Evolutionary conservation across 2,329 filamentous ascomycete species (phyloP).

Genomic region (Microsporum audouinii): DNA sequence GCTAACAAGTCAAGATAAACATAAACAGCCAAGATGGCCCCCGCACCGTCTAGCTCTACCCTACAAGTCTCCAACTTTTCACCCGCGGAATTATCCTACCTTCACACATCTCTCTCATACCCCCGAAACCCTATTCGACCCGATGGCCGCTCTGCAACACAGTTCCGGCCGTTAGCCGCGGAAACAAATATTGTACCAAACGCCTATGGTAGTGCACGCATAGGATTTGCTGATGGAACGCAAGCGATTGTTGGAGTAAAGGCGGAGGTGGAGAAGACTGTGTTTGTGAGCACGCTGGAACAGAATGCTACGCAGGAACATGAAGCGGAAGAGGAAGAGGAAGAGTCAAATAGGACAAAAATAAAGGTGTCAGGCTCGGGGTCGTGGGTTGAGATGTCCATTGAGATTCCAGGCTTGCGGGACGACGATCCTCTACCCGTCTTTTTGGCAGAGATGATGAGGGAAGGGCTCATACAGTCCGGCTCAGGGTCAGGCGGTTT

Average conservation of each 20-base stretch:
- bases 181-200: constrained; percentile 83
- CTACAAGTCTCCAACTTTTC: constrained; percentile 56
- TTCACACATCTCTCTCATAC: constrained; percentile 72
- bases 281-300: constrained; percentile 29
- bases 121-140: constrained; percentile 67
- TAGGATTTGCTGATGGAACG: constrained; percentile 89
- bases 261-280: constrained; percentile 75
- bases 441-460: constrained; percentile 77
- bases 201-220: constrained; percentile 82
- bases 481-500: constrained; percentile 63
- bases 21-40: constrained; percentile 31
- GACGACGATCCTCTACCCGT: constrained; percentile 86
- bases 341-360: constrained; percentile 16
- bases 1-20: neutral
- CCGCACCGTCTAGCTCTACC: constrained; percentile 39
- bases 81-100: constrained; percentile 89
- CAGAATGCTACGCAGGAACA: constrained; percentile 19
- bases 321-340: constrained; percentile 16
- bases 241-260: constrained; percentile 95
- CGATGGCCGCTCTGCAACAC: constrained; percentile 67
- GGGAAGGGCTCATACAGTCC: constrained; percentile 64
- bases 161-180: constrained; percentile 83
- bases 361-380: constrained; percentile 39
- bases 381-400: constrained; percentile 75
- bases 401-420: constrained; percentile 81